Percentiles rank a stretch among this genome's conserved stretches.
phyloP scores from a whole-genome alignment of 305 asterid genomes.

The Fraxinus ornus region DNA sequence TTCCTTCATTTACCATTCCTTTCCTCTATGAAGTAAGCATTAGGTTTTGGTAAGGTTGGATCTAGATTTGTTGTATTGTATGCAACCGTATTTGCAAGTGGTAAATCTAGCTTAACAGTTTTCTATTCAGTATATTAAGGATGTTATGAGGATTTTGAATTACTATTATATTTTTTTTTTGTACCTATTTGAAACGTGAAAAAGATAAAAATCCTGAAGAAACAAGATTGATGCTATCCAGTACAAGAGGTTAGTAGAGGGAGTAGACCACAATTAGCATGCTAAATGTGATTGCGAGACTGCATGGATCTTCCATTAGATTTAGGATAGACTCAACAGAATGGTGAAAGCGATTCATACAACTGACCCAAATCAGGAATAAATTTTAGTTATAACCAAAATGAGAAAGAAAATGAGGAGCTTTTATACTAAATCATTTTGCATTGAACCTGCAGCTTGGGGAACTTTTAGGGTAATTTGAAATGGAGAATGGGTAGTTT shows the following conservation, averaged over 20 bases:
- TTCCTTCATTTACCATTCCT: constrained; percentile 18
- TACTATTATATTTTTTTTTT: neutral
- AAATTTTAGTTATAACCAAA: neutral
- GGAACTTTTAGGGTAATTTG: neutral
- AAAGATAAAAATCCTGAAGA: neutral
- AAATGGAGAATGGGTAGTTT: neutral
- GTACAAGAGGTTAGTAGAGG: neutral
- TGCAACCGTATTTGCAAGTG: constrained; percentile 8
- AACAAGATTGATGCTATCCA: neutral
- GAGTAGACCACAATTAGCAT: neutral
- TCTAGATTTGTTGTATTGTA: neutral
- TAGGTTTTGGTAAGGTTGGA: neutral
- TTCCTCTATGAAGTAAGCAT: constrained; percentile 2
- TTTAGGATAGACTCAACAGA: neutral
- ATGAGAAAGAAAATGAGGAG: neutral
- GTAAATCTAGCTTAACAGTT: neutral
- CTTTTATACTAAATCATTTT: constrained; percentile 1
- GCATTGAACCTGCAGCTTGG: neutral
- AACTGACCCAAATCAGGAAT: neutral
- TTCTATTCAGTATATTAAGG: neutral
- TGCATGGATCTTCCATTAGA: neutral
- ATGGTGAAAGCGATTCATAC: neutral
- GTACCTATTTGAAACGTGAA: neutral
- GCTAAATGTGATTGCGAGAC: neutral
- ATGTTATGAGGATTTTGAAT: neutral